These are phyloP conservation scores for Melampsora americana DNA, from an alignment of 1,284 basidiomycete species.

Conservation along the genomic window DNA sequence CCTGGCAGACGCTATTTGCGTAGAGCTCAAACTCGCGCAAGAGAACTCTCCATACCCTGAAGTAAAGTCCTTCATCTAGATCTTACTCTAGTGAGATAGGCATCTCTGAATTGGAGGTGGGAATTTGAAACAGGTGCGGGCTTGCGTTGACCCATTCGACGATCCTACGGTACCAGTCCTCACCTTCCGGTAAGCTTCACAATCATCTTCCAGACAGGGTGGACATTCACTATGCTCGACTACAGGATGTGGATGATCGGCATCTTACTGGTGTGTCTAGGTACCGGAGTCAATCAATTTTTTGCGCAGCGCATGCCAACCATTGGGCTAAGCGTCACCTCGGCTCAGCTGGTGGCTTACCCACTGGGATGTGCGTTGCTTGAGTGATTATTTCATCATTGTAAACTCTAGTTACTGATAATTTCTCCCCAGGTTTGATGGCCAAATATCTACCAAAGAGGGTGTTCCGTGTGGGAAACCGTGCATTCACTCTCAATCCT, in stretches of 20 bases:
- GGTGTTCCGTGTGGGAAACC: not conserved
- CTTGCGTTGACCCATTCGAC: not conserved
- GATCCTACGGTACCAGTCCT: not conserved
- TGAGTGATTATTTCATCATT: not conserved
- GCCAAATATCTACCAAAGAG: conserved; percentile 14
- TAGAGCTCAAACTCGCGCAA: not conserved
- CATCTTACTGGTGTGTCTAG: not conserved
- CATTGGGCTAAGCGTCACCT: conserved; percentile 4
- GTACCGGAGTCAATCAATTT: not conserved
- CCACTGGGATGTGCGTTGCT: not conserved
- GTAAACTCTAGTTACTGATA: not conserved
- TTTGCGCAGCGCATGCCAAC: conserved; percentile 4
- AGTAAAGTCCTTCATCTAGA: not conserved
- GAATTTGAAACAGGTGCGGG: not conserved
- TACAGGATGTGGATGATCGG: conserved; percentile 3
- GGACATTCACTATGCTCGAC: not conserved
- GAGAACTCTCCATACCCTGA: conserved; percentile 7
- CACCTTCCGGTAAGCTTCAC: conserved; percentile 4
- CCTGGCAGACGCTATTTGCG: not conserved
- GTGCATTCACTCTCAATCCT: conserved; percentile 33
- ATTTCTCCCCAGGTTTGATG: conserved; percentile 36
- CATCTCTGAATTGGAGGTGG: no score
- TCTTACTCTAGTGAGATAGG: not conserved
- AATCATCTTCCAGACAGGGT: not conserved
- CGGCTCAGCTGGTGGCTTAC: conserved; percentile 5